These are phyloP conservation scores for Coprinopsis cinerea DNA, from an alignment of 768 basidiomycete species.

Conservation along the genomic window DNA sequence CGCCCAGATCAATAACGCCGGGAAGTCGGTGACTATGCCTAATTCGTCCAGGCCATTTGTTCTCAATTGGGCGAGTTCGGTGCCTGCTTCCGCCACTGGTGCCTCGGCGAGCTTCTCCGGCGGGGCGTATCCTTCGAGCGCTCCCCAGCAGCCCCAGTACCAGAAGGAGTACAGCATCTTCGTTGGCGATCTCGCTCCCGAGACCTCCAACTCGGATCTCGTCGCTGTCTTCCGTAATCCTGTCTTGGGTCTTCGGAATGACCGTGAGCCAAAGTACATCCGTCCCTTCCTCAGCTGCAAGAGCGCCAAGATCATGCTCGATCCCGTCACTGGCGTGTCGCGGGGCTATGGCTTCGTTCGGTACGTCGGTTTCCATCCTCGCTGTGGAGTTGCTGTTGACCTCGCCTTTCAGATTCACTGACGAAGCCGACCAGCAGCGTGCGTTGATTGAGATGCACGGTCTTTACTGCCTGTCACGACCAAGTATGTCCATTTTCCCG, in stretches of 20 bases:
- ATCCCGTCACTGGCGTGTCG: constrained; percentile 83
- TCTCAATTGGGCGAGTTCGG: constrained; percentile 65
- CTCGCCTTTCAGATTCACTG: constrained; percentile 59
- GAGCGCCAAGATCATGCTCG: constrained; percentile 94
- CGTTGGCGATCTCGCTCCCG: constrained; percentile 89
- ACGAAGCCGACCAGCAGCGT: constrained; percentile 84
- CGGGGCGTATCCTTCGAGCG: constrained; percentile 17
- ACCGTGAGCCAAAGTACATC: constrained; percentile 85
- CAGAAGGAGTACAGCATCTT: constrained; percentile 91
- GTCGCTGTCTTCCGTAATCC: constrained; percentile 91
- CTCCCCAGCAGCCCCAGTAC: constrained; percentile 37
- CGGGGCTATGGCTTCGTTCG: constrained; percentile 92
- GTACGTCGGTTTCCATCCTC: constrained; percentile 31
- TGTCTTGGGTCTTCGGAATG: constrained; percentile 76
- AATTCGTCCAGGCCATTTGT: constrained; percentile 80
- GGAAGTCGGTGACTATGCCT: constrained; percentile 63
- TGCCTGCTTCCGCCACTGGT: constrained; percentile 27
- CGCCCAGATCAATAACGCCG: constrained; percentile 50
- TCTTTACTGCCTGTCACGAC: constrained; percentile 81
- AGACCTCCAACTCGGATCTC: constrained; percentile 93
- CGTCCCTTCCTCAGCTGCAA: constrained; percentile 87
- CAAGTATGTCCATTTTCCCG: constrained; percentile 49
- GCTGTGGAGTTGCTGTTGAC: constrained; percentile 9
- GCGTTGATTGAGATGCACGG: constrained; percentile 91
- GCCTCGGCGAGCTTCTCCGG: constrained; percentile 26